Evolutionary conservation across 129 eudicot species (phyloP).

Genomic region (Lactuca saligna): DNA sequence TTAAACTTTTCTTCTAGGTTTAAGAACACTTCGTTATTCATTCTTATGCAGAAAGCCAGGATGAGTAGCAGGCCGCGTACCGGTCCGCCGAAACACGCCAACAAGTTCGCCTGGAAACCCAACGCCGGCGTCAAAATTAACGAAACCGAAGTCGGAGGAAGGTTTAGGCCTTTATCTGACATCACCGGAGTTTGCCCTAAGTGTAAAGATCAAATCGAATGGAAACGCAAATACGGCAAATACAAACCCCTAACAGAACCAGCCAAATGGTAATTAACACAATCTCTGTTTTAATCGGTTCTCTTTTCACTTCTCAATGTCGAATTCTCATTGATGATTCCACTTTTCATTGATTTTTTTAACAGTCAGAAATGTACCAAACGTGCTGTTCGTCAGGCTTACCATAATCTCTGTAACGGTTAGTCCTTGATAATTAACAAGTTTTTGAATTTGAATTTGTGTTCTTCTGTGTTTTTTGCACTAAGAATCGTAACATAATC

Average conservation of each 20-base stretch:
- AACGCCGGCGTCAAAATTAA: slow-evolving; percentile 82
- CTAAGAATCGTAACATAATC: neutral
- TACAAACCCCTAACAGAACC: slow-evolving; percentile 90
- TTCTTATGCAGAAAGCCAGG: neutral
- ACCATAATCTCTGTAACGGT: slow-evolving; percentile 87
- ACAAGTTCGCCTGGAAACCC: slow-evolving; percentile 89
- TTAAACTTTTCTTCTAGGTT: slow-evolving; percentile 17
- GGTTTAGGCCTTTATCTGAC: slow-evolving; percentile 72
- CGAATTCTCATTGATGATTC: neutral
- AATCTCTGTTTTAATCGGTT: neutral
- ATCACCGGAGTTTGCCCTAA: slow-evolving; percentile 82
- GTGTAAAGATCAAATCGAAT: slow-evolving; percentile 85
- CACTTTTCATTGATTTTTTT: slow-evolving; percentile 6
- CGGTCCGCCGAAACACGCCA: slow-evolving; percentile 95
- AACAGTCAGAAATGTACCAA: slow-evolving; percentile 80
- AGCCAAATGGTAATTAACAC: slow-evolving; percentile 63
- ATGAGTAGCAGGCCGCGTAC: slow-evolving; percentile 47
- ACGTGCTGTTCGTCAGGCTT: slow-evolving; percentile 91
- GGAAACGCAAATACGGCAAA: slow-evolving; percentile 97
- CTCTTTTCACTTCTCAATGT: neutral
- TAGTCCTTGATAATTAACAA: slow-evolving; percentile 21
- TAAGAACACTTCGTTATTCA: slow-evolving; percentile 8
- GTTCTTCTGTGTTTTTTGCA: neutral
- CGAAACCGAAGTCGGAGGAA: slow-evolving; percentile 92
- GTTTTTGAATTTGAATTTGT: neutral